Evolutionary conservation across 805 yeast species (phyloP), one percentile per base, ranked within the genome.

Genomic region (Suhomyces sp.): DNA sequence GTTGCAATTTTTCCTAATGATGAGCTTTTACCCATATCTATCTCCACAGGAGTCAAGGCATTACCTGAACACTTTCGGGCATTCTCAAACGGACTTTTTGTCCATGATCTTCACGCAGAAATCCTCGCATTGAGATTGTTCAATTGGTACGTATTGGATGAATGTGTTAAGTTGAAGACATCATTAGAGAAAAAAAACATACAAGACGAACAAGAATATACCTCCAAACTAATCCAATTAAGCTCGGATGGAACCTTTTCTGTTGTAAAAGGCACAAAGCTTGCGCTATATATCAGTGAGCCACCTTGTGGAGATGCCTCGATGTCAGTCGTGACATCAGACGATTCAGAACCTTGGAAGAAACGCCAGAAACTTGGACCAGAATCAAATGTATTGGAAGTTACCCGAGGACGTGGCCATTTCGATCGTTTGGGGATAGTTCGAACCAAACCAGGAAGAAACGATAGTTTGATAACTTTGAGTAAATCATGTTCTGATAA

Each of bases 21-120:
- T 4, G 42, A 46, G 4, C 21, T 68, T 1, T 39, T 53, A 5
- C 63, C 76, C 1, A 48, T 86, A 2, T 56, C 79, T 0, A 28
- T 86, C 4, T 71, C 88, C 0, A 87, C 97, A 0, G 98, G 98
- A 0, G 84, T 88, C 32, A 93, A 93, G 53, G 74, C 87, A 0
- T 48, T 74, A 13, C 90, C 97, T 1, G 76, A 81, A 47, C 53
- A 45, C 1, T 55, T 83, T 0, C 36, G 62, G 2, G 42, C 53
- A 3, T 60, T 63, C 31, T 62, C 75, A 2, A 38, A 63, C 0
- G 97, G 98, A 0, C 52, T 56, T 12, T 56, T 88, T 6, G 64
- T 91, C 0, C 98, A 91, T 51, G 98, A 91, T 56, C 67, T 81
- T 55, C 98, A 91, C 62, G 97, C 98, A 0, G 98, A 91, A 52